Percentiles rank a stretch among this genome's conserved stretches.
phyloP scores from a whole-genome alignment of 805 yeast species.

The Naumovozyma dairenensis region DNA sequence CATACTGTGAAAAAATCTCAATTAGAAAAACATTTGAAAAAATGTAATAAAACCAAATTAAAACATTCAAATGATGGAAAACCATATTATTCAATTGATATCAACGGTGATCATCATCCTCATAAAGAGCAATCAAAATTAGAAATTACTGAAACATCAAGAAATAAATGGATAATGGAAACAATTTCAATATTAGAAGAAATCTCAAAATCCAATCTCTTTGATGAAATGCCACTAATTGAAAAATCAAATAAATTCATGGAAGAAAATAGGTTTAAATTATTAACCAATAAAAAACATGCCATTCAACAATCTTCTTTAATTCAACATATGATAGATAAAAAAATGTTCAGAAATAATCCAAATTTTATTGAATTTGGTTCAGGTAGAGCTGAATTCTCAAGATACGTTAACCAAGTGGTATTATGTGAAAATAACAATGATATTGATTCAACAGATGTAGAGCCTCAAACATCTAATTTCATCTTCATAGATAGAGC shows the following conservation, averaged over 20 bases:
- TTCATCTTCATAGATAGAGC: conserved; percentile 69
- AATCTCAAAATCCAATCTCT: not conserved
- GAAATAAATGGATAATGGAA: not conserved
- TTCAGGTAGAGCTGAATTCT: conserved; percentile 80
- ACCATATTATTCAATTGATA: conserved; percentile 43
- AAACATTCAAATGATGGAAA: conserved; percentile 26
- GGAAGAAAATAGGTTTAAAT: conserved; percentile 36
- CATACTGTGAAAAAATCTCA: conserved; percentile 58
- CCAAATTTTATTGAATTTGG: conserved; percentile 66
- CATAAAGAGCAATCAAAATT: not conserved
- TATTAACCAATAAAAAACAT: conserved; percentile 54
- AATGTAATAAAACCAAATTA: conserved; percentile 45
- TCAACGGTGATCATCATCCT: no score
- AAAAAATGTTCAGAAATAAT: conserved; percentile 21
- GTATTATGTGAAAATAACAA: not conserved
- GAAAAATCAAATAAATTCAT: conserved; percentile 7
- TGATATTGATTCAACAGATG: no score
- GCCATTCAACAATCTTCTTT: conserved; percentile 74
- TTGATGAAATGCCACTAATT: conserved; percentile 1
- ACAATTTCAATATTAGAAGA: not conserved
- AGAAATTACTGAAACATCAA: not conserved
- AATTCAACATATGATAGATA: conserved; percentile 51
- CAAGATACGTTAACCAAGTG: conserved; percentile 44
- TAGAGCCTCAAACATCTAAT: conserved; percentile 12
- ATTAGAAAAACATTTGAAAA: conserved; percentile 46